phyloP scores from a whole-genome alignment of 2,329 filamentous ascomycete species.

The Aurifilum marmelostoma region DNA sequence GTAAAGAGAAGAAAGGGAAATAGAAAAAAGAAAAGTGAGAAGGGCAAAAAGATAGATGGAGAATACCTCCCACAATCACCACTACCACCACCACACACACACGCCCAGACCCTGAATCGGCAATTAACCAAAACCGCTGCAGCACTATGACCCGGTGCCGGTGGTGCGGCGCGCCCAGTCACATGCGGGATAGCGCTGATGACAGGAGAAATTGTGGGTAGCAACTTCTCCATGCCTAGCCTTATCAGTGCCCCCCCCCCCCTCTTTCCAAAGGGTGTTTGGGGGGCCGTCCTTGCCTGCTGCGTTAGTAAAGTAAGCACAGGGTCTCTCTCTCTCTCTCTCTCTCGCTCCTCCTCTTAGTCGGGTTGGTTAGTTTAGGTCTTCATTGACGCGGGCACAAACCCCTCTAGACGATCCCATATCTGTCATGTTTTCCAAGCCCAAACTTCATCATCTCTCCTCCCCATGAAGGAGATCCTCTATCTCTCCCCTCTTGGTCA shows the following conservation, averaged over 20 bases:
- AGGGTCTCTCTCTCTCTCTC: neutral
- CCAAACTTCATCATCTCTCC: neutral
- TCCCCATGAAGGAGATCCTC: neutral
- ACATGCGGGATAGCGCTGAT: constrained; percentile 4
- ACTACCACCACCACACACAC: neutral
- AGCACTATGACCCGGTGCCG: neutral
- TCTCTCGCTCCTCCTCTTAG: neutral
- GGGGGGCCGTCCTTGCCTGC: neutral
- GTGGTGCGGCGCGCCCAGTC: neutral
- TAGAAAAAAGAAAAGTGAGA: neutral
- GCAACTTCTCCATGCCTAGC: constrained; percentile 5
- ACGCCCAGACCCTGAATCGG: neutral
- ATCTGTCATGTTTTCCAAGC: constrained; percentile 2
- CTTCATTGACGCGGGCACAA: neutral
- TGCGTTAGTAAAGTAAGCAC: neutral
- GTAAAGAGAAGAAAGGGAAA: no score
- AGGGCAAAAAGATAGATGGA: neutral
- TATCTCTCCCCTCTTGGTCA: neutral
- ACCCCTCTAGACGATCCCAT: neutral
- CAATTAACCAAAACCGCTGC: neutral
- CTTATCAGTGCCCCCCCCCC: neutral
- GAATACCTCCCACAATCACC: no score
- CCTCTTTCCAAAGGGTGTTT: neutral
- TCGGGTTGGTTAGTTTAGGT: neutral
- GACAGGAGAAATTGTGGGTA: constrained; percentile 6